Conservation (phyloP, 495 filamentous ascomycete genomes). For the Glarea lozoyensis region DNA sequence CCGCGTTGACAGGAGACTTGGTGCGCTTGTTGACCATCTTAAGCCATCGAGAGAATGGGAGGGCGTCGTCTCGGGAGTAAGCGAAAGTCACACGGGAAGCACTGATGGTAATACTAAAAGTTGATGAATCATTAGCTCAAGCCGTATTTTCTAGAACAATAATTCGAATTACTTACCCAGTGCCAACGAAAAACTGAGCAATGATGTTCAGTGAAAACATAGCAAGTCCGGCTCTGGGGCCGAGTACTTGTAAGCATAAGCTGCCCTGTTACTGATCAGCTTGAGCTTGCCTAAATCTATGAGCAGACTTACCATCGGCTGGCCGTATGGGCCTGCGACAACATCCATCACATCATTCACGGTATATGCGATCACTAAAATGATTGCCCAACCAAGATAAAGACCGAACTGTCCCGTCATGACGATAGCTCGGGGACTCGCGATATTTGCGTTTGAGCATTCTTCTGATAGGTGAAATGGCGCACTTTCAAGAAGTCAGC, state of each 20-base stretch:
- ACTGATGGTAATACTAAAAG: conserved; percentile 52
- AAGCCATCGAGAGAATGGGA: conserved; percentile 47
- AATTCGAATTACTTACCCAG: too few species aligned
- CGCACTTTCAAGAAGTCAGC: conserved; percentile 8
- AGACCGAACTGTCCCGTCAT: conserved; percentile 59
- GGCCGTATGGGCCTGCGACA: conserved; percentile 46
- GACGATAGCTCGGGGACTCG: conserved; percentile 63
- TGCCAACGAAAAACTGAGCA: conserved; percentile 61
- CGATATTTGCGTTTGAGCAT: conserved; percentile 65
- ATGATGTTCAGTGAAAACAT: conserved; percentile 61
- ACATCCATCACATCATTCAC: conserved; percentile 53
- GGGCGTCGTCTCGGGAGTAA: conserved; percentile 48
- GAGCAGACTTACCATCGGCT: conserved; percentile 60
- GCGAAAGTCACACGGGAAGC: conserved; percentile 52
- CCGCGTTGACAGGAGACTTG: conserved; percentile 63
- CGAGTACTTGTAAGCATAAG: conserved; percentile 57
- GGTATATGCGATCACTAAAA: conserved; percentile 68
- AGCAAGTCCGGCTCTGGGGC: conserved; percentile 49
- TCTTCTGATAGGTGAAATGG: conserved; percentile 69
- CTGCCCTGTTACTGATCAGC: not conserved
- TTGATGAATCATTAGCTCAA: too few species aligned
- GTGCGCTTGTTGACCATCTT: conserved; percentile 40
- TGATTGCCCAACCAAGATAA: conserved; percentile 61
- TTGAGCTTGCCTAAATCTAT: not conserved
- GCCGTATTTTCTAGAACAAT: too few species aligned